Evolutionary conservation across 148 eudicot species (phyloP), one percentile per base, ranked within the genome.

Genomic region (Limonium bicolor): DNA sequence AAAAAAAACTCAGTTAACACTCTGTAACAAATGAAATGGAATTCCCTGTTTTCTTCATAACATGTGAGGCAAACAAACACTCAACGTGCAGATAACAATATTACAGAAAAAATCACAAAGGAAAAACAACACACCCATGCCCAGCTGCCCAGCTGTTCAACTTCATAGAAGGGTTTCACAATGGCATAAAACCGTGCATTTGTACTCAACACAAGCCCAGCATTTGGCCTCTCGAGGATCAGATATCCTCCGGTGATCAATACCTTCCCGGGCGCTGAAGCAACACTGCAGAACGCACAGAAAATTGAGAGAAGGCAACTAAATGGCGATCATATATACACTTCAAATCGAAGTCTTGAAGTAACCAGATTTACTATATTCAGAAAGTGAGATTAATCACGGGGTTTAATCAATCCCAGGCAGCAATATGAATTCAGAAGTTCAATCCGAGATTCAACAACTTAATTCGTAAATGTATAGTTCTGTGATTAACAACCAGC

Each of bases 201-300:
- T 33, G 99, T 84, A 46, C 95, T 84, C 43, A 90, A 73, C 31
- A 90, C 99, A 66, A 84, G 63, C 31, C 99, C 99, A 5, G 84
- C 93, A 71, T 90, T 84, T 11, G 95, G 95, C 65, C 93, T 80
- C 80, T 90, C 95, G 62, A 90, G 41, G 52, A 90, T 64, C 55
- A 90, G 84, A 55, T 90, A 90, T 17, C 99, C 94, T 21, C 94
- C 94, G 4, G 94, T 76, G 67, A 82, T 74, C 71, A 82, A 62
- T 40, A 82, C 94, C 56, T 82, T 77, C 15, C 85, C 85, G 51
- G 80, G 80, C 55, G 85, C 93, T 48, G 97, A 84, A 48, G 93
- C 94, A 74, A 88, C 73, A 35, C 94, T 88, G 47, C 17, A 19
- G n/a, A 38, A 36, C 20, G 19, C 24, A 41, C 55, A 48, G 19